phyloP scores from a whole-genome alignment of 2,329 filamentous ascomycete species.

The Trichoderma simmonsii region DNA sequence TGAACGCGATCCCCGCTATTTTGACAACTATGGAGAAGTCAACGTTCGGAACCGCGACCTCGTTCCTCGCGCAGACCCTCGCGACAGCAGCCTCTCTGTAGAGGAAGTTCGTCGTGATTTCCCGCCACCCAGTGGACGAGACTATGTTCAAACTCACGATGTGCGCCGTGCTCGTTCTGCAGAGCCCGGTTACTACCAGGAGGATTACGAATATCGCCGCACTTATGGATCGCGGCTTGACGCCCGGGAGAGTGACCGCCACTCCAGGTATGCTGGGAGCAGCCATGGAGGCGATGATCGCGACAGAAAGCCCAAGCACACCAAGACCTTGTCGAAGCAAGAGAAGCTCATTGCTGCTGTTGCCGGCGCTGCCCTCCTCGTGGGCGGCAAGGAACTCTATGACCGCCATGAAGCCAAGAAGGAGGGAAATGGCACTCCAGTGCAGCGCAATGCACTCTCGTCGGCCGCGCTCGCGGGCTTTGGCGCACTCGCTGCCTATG shows the following conservation, averaged over 20 bases:
- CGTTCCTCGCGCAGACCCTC: conserved; percentile 47
- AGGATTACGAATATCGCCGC: conserved; percentile 44
- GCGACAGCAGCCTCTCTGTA: conserved; percentile 70
- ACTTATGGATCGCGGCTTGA: conserved; percentile 49
- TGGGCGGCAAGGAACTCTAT: conserved; percentile 63
- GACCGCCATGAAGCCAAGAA: conserved; percentile 57
- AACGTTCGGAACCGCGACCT: conserved; percentile 48
- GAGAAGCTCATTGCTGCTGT: conserved; percentile 66
- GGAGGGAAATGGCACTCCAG: conserved; percentile 42
- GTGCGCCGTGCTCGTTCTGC: conserved; percentile 62
- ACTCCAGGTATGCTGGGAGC: conserved; percentile 44
- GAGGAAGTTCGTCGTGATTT: conserved; percentile 86
- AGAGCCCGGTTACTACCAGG: conserved; percentile 58
- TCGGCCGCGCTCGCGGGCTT: conserved; percentile 62
- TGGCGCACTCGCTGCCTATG: conserved; percentile 61
- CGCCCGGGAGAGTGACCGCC: conserved; percentile 38
- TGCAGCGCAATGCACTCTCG: conserved; percentile 57
- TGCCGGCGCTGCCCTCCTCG: conserved; percentile 61
- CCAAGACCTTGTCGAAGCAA: conserved; percentile 50
- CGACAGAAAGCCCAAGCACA: conserved; percentile 39
- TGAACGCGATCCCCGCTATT: conserved; percentile 51
- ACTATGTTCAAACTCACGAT: conserved; percentile 40
- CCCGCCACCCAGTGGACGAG: conserved; percentile 60
- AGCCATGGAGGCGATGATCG: conserved; percentile 53
- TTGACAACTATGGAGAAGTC: conserved; percentile 44